Conservation (phyloP, 208 protist genomes). For the Willaertia magna region DNA sequence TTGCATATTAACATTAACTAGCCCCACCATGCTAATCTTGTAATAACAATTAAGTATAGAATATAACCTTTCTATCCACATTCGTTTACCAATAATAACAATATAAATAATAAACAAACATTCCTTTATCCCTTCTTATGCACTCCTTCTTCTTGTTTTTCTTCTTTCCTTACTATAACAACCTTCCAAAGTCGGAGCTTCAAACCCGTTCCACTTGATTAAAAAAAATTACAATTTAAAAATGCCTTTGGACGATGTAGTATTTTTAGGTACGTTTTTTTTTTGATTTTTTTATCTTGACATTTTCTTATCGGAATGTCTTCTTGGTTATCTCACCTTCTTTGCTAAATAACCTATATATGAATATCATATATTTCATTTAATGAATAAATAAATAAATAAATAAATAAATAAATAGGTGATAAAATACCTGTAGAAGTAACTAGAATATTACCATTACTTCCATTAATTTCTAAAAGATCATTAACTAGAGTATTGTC, state of each 20-base stretch:
- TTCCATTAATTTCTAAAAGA: background rate
- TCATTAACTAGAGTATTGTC: background rate
- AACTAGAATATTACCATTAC: background rate
- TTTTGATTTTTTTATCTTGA: too few relatives aligned
- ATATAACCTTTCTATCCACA: too few relatives aligned
- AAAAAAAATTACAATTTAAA: background rate
- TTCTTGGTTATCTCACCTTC: background rate
- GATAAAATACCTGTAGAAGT: constrained; percentile 2
- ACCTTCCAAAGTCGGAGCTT: too few relatives aligned
- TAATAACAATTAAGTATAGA: too few relatives aligned
- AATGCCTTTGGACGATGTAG: background rate
- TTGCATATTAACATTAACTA: too few relatives aligned
- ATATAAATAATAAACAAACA: too few relatives aligned
- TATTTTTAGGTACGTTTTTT: background rate
- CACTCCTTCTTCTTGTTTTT: too few relatives aligned
- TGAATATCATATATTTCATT: background rate
- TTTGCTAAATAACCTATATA: background rate
- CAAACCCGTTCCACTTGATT: too few relatives aligned
- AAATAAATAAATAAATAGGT: background rate
- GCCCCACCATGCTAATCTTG: too few relatives aligned
- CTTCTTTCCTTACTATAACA: too few relatives aligned
- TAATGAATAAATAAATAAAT: background rate
- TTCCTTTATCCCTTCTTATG: too few relatives aligned
- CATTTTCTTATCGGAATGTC: background rate
- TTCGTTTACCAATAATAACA: too few relatives aligned